Percentiles rank a stretch among this genome's conserved stretches.
phyloP scores from a whole-genome alignment of 2,329 filamentous ascomycete species.

The Macroventuria anomochaeta region DNA sequence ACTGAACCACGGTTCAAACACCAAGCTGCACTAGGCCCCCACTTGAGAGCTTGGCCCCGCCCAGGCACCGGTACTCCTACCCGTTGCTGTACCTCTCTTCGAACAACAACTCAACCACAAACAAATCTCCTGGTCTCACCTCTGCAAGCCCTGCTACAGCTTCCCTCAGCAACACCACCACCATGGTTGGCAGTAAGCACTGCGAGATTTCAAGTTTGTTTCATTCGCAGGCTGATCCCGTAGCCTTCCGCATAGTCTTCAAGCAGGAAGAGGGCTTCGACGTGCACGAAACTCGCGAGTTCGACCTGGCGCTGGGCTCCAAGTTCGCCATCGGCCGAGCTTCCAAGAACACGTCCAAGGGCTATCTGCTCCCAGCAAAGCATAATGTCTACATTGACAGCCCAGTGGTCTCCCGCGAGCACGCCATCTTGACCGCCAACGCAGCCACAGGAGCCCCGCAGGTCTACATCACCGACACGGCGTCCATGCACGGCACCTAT shows the following conservation, averaged over 20 bases:
- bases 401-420: constrained; percentile 73
- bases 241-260: constrained; percentile 42
- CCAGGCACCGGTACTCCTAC: too few relatives aligned
- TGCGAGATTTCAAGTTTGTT: not conserved
- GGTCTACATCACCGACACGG: constrained; percentile 61
- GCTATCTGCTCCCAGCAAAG: constrained; percentile 49
- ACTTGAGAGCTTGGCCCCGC: constrained; percentile 15
- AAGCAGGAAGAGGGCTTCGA: constrained; percentile 51
- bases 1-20: constrained; percentile 1
- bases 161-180: constrained; percentile 1
- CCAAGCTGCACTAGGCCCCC: constrained; percentile 13
- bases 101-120: not conserved
- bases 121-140: not conserved
- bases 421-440: constrained; percentile 59
- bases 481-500: constrained; percentile 68
- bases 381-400: constrained; percentile 74
- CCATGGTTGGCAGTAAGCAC: constrained; percentile 27
- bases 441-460: constrained; percentile 22
- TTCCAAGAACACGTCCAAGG: constrained; percentile 50
- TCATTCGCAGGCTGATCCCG: constrained; percentile 18
- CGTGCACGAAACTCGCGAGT: constrained; percentile 37
- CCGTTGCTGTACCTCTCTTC: not conserved
- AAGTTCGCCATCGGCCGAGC: constrained; percentile 52
- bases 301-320: constrained; percentile 35
- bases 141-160: not conserved